Percentiles rank a stretch among this genome's conserved stretches.
phyloP scores from a whole-genome alignment of 176 grass and related monocot genomes.

The barley (Hordeum vulgare) region DNA sequence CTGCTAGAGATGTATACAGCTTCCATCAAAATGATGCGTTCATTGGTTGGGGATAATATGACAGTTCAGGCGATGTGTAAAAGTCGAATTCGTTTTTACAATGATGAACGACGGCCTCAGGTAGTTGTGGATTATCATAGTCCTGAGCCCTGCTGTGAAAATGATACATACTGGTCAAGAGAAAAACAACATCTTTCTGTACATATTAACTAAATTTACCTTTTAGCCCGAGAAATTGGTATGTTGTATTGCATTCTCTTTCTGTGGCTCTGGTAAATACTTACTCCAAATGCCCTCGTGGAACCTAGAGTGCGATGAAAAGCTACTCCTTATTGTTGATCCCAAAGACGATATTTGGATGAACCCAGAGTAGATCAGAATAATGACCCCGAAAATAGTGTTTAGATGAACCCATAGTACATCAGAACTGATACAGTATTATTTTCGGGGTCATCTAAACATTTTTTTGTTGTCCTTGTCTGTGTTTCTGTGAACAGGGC shows the following conservation, averaged over 20 bases:
- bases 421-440: too few species aligned
- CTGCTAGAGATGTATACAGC: not conserved
- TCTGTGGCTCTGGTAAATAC: not conserved
- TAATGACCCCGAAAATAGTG: too few species aligned
- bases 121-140: not conserved
- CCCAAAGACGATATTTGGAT: too few species aligned
- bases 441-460: too few species aligned
- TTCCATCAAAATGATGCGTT: not conserved
- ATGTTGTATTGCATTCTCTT: not conserved
- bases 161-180: not conserved
- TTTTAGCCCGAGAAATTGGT: not conserved
- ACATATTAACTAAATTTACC: conserved; percentile 15
- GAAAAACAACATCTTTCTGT: conserved; percentile 22
- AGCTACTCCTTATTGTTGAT: too few species aligned
- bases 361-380: too few species aligned
- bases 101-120: not conserved
- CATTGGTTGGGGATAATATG: conserved; percentile 13
- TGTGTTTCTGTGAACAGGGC: too few species aligned
- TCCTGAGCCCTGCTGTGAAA: conserved; percentile 23
- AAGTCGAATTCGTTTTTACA: not conserved
- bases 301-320: not conserved
- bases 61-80: not conserved
- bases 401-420: too few species aligned
- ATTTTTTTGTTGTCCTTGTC: too few species aligned
- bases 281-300: not conserved